These are phyloP conservation scores for Polytrichum commune DNA, from an alignment of 225 moss, liverwort and hornwort genomes.

Conservation along the genomic window DNA sequence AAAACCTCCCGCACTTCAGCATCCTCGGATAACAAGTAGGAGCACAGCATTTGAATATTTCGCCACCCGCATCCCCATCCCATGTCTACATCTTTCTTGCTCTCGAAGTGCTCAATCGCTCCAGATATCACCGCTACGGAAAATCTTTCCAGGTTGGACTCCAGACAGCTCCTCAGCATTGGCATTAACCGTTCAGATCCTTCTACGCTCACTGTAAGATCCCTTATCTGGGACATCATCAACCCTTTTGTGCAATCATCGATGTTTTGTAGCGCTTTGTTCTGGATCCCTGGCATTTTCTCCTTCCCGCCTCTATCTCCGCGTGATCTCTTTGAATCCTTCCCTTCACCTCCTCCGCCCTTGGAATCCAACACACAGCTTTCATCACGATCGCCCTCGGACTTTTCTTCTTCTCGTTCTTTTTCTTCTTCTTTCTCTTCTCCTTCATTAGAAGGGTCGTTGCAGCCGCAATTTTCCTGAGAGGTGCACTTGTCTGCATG, in stretches of 20 bases:
- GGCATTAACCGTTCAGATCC: constrained; percentile 17
- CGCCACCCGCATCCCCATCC: constrained; percentile 72
- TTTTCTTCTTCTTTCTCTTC: no score
- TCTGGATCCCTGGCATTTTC: not conserved
- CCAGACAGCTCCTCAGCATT: constrained; percentile 28
- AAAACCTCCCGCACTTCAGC: constrained; percentile 22
- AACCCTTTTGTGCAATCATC: constrained; percentile 30
- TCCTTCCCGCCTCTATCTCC: not conserved
- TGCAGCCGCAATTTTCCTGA: no score
- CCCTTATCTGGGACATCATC: constrained; percentile 38
- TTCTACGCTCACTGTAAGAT: constrained; percentile 10
- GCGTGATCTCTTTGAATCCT: constrained; percentile 5
- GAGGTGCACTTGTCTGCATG: no score
- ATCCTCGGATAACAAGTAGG: constrained; percentile 22
- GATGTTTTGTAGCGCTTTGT: not conserved
- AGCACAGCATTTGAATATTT: constrained; percentile 50
- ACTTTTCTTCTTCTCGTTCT: no score
- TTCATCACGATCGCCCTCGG: no score
- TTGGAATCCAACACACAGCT: no score
- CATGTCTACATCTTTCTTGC: constrained; percentile 22
- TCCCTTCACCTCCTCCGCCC: not conserved
- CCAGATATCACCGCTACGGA: constrained; percentile 16
- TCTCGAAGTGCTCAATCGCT: constrained; percentile 41
- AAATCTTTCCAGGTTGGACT: not conserved
- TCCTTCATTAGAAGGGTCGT: no score